Conservation (phyloP, 768 basidiomycete genomes). For the Phlebiopsis flavidoalba region DNA sequence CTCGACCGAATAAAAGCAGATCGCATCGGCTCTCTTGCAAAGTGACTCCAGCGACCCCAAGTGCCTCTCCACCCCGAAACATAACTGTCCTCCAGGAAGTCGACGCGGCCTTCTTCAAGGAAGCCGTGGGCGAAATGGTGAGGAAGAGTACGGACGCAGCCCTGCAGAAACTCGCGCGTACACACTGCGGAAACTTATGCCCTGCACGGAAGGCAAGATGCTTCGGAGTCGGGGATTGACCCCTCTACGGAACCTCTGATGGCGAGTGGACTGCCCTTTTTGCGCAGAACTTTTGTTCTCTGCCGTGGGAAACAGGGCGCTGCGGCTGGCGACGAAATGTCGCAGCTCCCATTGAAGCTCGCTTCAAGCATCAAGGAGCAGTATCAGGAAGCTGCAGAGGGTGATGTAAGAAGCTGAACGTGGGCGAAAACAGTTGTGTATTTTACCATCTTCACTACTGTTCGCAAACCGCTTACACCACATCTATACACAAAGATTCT, state of each 20-base stretch:
- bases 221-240: slow-evolving; percentile 52
- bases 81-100: no score
- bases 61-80: no score
- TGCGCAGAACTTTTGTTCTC: slow-evolving; percentile 49
- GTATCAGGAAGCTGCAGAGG: slow-evolving; percentile 86
- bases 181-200: no score
- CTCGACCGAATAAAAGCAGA: no score
- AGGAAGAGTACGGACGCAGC: no score
- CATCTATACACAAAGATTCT: slow-evolving; percentile 86
- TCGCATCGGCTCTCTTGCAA: no score
- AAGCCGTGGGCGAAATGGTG: no score
- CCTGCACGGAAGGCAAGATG: slow-evolving; percentile 95
- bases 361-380: slow-evolving; percentile 88
- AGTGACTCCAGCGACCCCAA: no score
- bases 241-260: background rate
- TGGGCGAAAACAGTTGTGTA: slow-evolving; percentile 76
- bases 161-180: no score
- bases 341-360: no score
- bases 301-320: slow-evolving; percentile 84
- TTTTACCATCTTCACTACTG: background rate
- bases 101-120: no score
- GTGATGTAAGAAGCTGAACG: slow-evolving; percentile 92
- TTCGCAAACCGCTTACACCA: background rate
- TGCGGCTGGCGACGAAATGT: slow-evolving; percentile 78
- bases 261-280: background rate